Base-by-base conservation (phyloP, 345 rosid species). In the Ailanthus altissimus region DNA sequence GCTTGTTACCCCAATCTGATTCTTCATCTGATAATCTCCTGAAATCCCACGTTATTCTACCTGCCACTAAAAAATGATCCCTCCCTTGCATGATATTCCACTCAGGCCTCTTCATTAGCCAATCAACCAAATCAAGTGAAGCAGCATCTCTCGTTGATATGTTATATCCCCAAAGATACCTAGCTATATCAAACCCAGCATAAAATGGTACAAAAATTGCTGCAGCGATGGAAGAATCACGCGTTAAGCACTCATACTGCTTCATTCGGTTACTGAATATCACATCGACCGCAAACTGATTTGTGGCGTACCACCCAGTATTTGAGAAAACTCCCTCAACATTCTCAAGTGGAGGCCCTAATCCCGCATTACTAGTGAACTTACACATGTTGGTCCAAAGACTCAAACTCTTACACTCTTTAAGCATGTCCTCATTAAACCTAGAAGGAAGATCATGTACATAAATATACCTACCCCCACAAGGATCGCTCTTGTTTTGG, bases 311-410 rank as follows among this genome's bases (percentile, higher is more conserved):
- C 98, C 98, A 94, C 47, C 98, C 94, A 0, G 89, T 75, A 62
- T 90, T 88, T 0, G 97, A 92, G 74, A 94, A 91, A 79, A 93
- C 97, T 45, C 95, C 92, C 68, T 93, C 93, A 12, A 78, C 86
- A 75, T 93, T 93, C 88, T 93, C 90, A 46, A 93, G 84, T 0
- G 97, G 94, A 3, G 97, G 97, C 14, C 98, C 97, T 73, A 92
- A 79, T 64, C 97, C 97, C 5, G 94, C 93, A 78, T 90, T 90
- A 21, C 81, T 86, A 0, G 82, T 91, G 86, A 90, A 94, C 90
- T 91, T 93, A 47, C 97, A 94, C 97, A 94, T 94, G 72, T 94
- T 90, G 25, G 97, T 92, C 98, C 98, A 90, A 62, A 81, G 91
- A 78, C 97, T 91, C 86, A 91, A 88, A 78, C 88, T 92, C 82